These are phyloP conservation scores for Narthecium ossifragum DNA, from an alignment of 106 monocot genomes.

Conservation along the genomic window DNA sequence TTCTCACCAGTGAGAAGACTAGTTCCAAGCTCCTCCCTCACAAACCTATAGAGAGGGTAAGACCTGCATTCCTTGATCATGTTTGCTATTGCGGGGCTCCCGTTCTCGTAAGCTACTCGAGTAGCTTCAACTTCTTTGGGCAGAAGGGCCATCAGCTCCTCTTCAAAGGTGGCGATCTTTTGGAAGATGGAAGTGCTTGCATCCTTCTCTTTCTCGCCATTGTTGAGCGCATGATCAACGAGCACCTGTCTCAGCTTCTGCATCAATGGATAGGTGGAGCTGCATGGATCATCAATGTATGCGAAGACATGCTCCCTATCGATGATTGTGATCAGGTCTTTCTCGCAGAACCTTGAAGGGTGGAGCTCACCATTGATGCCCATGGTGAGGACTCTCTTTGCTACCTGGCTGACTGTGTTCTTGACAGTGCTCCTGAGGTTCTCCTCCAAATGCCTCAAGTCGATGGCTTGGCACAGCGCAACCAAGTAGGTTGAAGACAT, in stretches of 20 bases:
- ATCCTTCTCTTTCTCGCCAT: conserved; percentile 52
- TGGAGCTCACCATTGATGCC: conserved; percentile 70
- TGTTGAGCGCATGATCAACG: conserved; percentile 50
- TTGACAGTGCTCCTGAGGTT: conserved; percentile 70
- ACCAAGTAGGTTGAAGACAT: conserved; percentile 86
- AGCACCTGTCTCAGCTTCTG: conserved; percentile 60
- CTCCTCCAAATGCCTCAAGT: conserved; percentile 87
- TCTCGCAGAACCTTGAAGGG: conserved; percentile 86
- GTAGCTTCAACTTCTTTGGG: conserved; percentile 58
- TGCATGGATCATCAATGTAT: conserved; percentile 69
- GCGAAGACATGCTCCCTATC: conserved; percentile 78
- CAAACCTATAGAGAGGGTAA: conserved; percentile 57
- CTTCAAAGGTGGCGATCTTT: conserved; percentile 49
- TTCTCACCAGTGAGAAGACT: conserved; percentile 59
- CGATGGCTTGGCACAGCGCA: conserved; percentile 85
- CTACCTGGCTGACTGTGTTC: conserved; percentile 60
- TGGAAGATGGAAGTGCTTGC: conserved; percentile 44
- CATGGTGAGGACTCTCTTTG: conserved; percentile 62
- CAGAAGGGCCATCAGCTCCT: conserved; percentile 29
- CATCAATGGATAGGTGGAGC: conserved; percentile 53
- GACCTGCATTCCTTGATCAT: conserved; percentile 62
- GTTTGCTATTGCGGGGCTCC: conserved; percentile 27
- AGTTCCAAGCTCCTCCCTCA: conserved; percentile 55
- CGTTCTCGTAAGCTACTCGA: conserved; percentile 33
- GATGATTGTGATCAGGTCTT: conserved; percentile 69